Evolutionary conservation across 768 basidiomycete genomes (phyloP), one percentile per base, ranked within the genome.

Genomic region (Auricularia cornea): DNA sequence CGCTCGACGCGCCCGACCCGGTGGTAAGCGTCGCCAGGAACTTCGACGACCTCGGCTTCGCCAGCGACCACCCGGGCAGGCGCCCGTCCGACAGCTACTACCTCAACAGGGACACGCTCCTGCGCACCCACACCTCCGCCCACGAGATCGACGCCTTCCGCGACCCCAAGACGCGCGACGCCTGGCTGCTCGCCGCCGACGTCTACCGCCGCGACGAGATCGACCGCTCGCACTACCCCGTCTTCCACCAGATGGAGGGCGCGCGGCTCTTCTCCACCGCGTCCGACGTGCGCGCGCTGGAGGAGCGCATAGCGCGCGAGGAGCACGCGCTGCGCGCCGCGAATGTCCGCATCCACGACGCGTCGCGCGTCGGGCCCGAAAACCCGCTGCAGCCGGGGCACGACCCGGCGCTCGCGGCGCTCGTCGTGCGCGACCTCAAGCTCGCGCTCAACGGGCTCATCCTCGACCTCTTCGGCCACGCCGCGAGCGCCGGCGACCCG

Each of bases 121-220:
- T 99, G 40, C 88, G 97, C 48, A 98, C 97, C 0, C 97, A 99
- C 73, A 98, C 97, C 1, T 94, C 91, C n/a, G 93, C 97, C 3
- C 97, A 99, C 72, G 96, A 99, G 77, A 90, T 98, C 33, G 94
- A 97, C 64, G 86, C 87, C 6, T 98, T 97, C 73, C 60, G 67
- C 14, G 26, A 51, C 20, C 26, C 54, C 18, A 75, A 82, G 33
- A 77, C 79, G 52, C 92, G 92, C 4, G 79, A 88, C 66, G 82
- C 82, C 61, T 99, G 95, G 92, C 80, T 99, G 33, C 80, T 98
- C 28, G 90, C 94, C 10, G 94, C 97, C 32, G 97, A 99, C 77
- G 97, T 99, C 60, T 99, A 98, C 75, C 79, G 97, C 59, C 85
- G 97, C 69, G 97, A 99, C 82, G 97, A 98, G 76, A 98, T 99